Percentiles rank a stretch among this genome's conserved stretches.
Evolutionary conservation across 352 stramenopile species (phyloP).

Genomic region (Globisporangium megalacanthum): DNA sequence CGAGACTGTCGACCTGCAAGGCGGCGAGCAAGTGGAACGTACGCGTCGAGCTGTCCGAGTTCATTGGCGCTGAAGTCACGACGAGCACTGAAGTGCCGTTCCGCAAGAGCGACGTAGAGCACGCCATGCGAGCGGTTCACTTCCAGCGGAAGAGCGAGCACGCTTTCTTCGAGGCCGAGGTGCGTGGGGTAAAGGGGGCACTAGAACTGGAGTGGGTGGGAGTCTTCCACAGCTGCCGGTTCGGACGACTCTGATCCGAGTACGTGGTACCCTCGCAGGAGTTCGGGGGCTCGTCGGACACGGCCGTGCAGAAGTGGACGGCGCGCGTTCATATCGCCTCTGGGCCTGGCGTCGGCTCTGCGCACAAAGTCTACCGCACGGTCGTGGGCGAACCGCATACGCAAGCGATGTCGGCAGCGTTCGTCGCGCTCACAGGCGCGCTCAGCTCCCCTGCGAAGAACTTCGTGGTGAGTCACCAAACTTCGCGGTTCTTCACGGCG

Average conservation of each 20-base stretch:
- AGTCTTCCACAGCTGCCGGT: too few species aligned
- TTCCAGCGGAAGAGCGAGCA: background rate
- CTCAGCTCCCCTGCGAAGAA: background rate
- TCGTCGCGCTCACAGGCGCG: background rate
- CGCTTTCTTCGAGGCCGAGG: background rate
- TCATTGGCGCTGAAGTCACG: background rate
- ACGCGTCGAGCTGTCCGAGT: background rate
- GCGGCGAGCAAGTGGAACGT: background rate
- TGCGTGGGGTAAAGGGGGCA: background rate
- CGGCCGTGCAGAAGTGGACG: background rate
- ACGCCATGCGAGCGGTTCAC: background rate
- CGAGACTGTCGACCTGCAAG: background rate
- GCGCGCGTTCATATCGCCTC: background rate
- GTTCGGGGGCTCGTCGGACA: constrained; percentile 1
- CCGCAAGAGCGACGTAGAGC: background rate
- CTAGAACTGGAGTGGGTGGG: too few species aligned
- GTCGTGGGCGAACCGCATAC: background rate
- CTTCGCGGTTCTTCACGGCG: background rate
- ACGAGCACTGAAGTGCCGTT: constrained; percentile 5
- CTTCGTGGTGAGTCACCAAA: background rate
- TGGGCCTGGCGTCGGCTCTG: background rate
- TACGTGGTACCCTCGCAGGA: background rate
- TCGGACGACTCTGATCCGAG: too few species aligned
- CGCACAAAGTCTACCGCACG: background rate
- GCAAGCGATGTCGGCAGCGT: background rate